Conservation (phyloP, 331 rosid species). For the Spiraea crenata region DNA sequence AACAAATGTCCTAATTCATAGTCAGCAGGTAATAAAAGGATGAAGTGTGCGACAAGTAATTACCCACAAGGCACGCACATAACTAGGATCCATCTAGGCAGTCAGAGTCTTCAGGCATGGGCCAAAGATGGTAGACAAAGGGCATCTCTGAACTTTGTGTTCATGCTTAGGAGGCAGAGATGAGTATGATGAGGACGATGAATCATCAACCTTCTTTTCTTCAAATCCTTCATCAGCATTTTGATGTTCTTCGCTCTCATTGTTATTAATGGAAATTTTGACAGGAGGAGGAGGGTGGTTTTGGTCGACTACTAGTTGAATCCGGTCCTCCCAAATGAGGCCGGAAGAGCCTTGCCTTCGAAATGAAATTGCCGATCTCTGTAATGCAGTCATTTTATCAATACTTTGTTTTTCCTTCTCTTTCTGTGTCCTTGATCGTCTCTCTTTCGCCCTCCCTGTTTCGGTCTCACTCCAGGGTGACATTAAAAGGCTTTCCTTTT, state of each 20-base stretch:
- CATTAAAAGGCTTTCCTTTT: neutral
- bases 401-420: neutral
- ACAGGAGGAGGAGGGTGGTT: constrained; percentile 7
- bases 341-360: constrained; percentile 91
- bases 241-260: constrained; percentile 18
- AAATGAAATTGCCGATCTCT: constrained; percentile 64
- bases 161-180: constrained; percentile 18
- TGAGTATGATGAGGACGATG: constrained; percentile 14
- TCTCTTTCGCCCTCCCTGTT: neutral
- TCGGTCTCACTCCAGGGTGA: neutral
- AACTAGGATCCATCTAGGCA: constrained; percentile 1
- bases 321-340: constrained; percentile 52
- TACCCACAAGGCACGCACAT: neutral
- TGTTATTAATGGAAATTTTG: neutral
- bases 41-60: neutral
- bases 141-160: constrained; percentile 33
- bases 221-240: constrained; percentile 2
- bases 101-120: constrained; percentile 43
- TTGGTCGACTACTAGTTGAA: constrained; percentile 8
- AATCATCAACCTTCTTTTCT: constrained; percentile 1
- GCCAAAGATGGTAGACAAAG: constrained; percentile 36
- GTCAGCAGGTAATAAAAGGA: neutral
- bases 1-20: neutral
- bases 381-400: constrained; percentile 45
- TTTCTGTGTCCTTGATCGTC: neutral